Evolutionary conservation across 2,329 filamentous ascomycete species (phyloP).

Genomic region (Neonectria faginata): DNA sequence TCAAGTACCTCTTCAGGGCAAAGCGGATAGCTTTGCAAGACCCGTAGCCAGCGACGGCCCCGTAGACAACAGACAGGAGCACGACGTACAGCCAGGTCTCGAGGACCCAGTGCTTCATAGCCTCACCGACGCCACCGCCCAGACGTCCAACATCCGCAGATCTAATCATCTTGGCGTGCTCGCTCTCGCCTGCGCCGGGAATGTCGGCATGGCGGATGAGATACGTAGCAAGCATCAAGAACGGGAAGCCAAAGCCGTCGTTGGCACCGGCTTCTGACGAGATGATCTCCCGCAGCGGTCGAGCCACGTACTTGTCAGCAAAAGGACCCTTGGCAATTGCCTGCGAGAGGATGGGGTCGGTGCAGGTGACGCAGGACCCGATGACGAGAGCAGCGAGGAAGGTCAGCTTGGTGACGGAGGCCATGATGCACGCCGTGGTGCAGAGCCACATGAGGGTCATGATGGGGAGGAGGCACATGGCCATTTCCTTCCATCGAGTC

Average conservation of each 20-base stretch:
- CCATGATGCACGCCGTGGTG: constrained; percentile 66
- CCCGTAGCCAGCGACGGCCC: constrained; percentile 61
- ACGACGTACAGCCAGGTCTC: constrained; percentile 72
- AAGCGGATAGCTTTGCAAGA: constrained; percentile 61
- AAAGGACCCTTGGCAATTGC: constrained; percentile 71
- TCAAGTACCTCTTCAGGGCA: constrained; percentile 49
- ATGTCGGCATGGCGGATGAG: constrained; percentile 66
- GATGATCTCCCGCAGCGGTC: constrained; percentile 69
- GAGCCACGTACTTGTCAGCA: constrained; percentile 70
- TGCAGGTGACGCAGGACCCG: constrained; percentile 70
- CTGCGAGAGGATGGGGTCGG: constrained; percentile 72
- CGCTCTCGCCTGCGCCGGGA: constrained; percentile 28
- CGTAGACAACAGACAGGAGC: constrained; percentile 64
- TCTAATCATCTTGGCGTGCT: constrained; percentile 1
- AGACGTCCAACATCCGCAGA: constrained; percentile 60
- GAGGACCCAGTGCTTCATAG: constrained; percentile 67
- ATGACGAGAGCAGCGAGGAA: constrained; percentile 67
- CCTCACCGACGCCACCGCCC: constrained; percentile 63
- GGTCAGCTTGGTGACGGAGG: constrained; percentile 65
- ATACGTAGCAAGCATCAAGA: constrained; percentile 68
- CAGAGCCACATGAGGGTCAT: constrained; percentile 73
- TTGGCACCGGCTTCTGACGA: constrained; percentile 72
- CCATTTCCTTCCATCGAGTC: constrained; percentile 63
- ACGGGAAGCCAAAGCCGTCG: constrained; percentile 72
- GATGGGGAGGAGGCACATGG: constrained; percentile 66